Percentiles rank a stretch among this genome's conserved stretches.
phyloP scores from a whole-genome alignment of 768 basidiomycete species.

The Leccinum pellstonianum region DNA sequence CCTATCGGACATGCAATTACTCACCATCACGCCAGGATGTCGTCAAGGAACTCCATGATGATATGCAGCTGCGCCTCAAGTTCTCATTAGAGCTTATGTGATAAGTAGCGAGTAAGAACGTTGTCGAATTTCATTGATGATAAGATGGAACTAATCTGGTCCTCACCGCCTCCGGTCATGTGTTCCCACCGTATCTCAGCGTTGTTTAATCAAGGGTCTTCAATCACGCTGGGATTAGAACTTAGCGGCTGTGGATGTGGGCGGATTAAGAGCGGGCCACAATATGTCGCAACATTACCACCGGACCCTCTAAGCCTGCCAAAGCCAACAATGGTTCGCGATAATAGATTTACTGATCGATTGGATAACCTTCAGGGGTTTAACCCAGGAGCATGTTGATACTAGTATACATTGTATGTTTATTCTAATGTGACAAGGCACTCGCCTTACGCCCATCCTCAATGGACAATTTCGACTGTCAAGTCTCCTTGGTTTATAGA shows the following conservation, averaged over 20 bases:
- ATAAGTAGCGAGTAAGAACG: slow-evolving; percentile 15
- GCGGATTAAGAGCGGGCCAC: slow-evolving; percentile 10
- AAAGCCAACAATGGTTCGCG: slow-evolving; percentile 16
- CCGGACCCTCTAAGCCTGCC: slow-evolving; percentile 4
- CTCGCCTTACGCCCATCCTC: slow-evolving; percentile 15
- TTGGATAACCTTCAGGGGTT: not conserved
- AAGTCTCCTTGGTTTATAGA: slow-evolving; percentile 94
- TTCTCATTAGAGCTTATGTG: slow-evolving; percentile 25
- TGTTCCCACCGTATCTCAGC: slow-evolving; percentile 23
- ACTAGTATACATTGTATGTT: slow-evolving; percentile 20
- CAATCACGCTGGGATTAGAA: slow-evolving; percentile 10
- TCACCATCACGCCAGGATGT: slow-evolving; percentile 43
- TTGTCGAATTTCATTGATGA: slow-evolving; percentile 24
- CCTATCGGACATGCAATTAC: not conserved
- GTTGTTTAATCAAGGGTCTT: slow-evolving; percentile 6
- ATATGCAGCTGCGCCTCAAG: slow-evolving; percentile 40
- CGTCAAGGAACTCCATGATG: slow-evolving; percentile 50
- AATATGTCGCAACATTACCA: slow-evolving; percentile 9
- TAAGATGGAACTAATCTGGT: slow-evolving; percentile 10
- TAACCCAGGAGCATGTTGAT: slow-evolving; percentile 9
- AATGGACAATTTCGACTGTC: slow-evolving; percentile 84
- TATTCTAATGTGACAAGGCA: slow-evolving; percentile 18
- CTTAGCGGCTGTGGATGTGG: not conserved
- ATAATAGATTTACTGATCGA: not conserved
- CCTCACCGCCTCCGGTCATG: slow-evolving; percentile 4